Evolutionary conservation across 2,329 filamentous ascomycete genomes (phyloP).

Genomic region (Sporothrix variecibatus): DNA sequence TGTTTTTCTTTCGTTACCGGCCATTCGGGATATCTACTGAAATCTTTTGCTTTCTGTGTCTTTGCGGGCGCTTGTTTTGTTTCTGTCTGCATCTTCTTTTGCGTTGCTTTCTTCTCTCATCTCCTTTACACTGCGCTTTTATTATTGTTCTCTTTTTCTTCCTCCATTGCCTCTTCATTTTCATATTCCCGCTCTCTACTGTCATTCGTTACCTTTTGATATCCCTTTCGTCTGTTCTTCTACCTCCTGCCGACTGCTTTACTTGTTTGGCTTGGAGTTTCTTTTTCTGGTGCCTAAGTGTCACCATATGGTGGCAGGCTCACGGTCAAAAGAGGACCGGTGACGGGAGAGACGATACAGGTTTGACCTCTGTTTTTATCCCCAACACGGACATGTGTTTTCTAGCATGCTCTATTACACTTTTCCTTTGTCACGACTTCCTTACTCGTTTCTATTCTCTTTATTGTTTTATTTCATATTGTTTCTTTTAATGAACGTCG

Average conservation of each 20-base stretch:
- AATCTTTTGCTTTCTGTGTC: background rate
- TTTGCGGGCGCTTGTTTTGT: background rate
- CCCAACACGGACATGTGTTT: background rate
- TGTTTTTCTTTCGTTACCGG: conserved; percentile 16
- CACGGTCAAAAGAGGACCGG: background rate
- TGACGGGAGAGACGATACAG: background rate
- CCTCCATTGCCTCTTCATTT: background rate
- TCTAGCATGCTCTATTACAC: background rate
- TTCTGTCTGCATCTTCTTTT: background rate
- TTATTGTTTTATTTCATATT: background rate
- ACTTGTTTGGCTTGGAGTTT: background rate
- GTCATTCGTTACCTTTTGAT: background rate
- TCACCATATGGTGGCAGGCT: background rate
- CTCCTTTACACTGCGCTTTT: background rate
- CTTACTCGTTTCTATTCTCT: background rate
- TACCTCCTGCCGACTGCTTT: background rate
- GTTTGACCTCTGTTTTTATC: background rate
- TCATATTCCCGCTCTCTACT: background rate
- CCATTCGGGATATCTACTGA: background rate
- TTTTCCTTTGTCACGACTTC: background rate
- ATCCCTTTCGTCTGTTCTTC: conserved; percentile 10
- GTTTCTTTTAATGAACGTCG: background rate
- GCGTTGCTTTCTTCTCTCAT: background rate
- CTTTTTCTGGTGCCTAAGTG: background rate
- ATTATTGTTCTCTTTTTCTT: background rate